Conservation (phyloP, 495 filamentous ascomycete genomes). For the Xylaria flabelliformis region DNA sequence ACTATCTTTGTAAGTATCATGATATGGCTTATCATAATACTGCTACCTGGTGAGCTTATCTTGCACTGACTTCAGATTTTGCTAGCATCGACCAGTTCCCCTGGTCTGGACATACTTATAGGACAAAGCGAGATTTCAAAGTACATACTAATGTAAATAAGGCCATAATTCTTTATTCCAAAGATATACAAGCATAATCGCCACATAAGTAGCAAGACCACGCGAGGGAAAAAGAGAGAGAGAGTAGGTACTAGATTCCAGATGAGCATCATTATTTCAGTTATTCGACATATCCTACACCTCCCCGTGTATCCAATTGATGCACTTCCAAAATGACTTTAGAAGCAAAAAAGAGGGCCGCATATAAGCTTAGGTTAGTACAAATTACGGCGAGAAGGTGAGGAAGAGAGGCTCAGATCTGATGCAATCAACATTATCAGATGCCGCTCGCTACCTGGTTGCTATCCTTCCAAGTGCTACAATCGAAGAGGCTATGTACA, state of each 20-base stretch:
- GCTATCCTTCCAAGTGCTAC: background rate
- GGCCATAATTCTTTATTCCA: background rate
- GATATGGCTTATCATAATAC: background rate
- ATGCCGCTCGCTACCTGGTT: background rate
- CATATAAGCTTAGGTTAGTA: background rate
- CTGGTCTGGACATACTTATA: background rate
- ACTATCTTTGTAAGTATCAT: background rate
- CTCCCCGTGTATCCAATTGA: background rate
- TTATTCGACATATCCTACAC: background rate
- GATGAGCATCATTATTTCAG: background rate
- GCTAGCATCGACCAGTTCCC: background rate
- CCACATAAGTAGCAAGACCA: background rate
- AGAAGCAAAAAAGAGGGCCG: background rate
- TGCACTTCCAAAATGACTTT: background rate
- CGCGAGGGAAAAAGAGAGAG: background rate
- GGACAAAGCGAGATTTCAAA: background rate
- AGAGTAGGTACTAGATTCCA: background rate
- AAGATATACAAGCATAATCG: background rate
- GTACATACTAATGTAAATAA: background rate
- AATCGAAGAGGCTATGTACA: background rate
- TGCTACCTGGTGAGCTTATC: background rate
- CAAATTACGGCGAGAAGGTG: background rate
- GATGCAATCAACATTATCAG: background rate
- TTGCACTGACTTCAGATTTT: background rate
- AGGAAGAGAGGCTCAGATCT: background rate